These are phyloP conservation scores for Sarocladium kiliense DNA, from an alignment of 2,329 filamentous ascomycete species.

Conservation along the genomic window DNA sequence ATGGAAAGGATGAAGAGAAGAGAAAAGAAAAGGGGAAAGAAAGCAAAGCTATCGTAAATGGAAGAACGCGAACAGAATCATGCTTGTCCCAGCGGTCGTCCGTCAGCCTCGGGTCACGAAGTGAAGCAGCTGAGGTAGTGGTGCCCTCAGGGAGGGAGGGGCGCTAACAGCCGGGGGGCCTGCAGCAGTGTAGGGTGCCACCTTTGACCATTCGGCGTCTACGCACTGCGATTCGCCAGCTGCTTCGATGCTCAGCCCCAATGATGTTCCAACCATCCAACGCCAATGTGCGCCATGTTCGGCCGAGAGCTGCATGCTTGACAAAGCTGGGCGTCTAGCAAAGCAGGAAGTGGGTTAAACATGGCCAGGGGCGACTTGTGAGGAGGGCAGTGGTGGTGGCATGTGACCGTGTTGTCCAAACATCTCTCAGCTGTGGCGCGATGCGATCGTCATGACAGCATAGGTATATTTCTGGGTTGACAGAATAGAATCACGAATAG, in stretches of 20 bases:
- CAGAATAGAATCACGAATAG: no score
- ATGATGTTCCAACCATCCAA: background rate
- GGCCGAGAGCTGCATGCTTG: background rate
- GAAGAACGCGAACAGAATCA: no score
- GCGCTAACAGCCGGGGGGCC: no score
- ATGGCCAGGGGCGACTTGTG: background rate
- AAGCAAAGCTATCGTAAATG: background rate
- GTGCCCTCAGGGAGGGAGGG: background rate
- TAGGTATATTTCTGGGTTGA: no score
- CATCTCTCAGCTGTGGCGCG: no score
- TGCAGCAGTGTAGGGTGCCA: background rate
- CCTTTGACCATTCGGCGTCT: background rate
- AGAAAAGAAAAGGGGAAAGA: background rate
- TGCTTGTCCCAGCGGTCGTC: no score
- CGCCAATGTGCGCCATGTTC: slow-evolving; percentile 2
- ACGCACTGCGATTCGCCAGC: background rate
- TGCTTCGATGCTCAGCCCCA: background rate
- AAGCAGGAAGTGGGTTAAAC: background rate
- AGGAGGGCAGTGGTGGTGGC: background rate
- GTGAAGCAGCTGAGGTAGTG: background rate
- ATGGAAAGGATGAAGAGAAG: background rate
- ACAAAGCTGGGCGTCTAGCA: background rate
- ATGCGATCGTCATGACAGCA: background rate
- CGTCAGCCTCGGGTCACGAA: background rate
- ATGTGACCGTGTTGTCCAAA: background rate